Evolutionary conservation across 1,284 basidiomycete genomes (phyloP), one percentile per base, ranked within the genome.

Genomic region (Cutaneotrichosporon sp.): DNA sequence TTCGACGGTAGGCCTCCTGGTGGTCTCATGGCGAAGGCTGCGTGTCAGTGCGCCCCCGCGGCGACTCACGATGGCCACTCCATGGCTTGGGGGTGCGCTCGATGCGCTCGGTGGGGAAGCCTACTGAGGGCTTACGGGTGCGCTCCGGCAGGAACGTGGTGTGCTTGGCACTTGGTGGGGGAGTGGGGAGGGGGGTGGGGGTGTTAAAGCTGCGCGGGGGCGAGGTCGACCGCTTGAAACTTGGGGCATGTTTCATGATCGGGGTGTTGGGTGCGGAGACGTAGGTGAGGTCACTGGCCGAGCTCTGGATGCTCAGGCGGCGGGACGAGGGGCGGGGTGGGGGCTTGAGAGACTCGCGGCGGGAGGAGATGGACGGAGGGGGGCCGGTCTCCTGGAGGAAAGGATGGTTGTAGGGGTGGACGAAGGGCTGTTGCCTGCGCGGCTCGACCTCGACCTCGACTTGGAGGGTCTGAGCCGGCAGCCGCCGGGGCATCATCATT

Each of bases 21-120:
- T 11, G 50, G 50, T 4, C 50, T 25, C 7, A 29, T 31, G 18
- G 50, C 50, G 20, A 51, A 51, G 6, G 50, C 50, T 51, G 20
- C 16, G 6, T 9, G 49, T 51, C 31, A 51, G 50, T n/a, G 18
- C 47, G 11, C 5, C 27, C 16, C 7, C 16, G 27, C 27, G 27
- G 11, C 4, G 22, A 34, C 50, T 34, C 31, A 51, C 50, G 50
- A 10, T 51, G 50, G 8, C 50, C 50, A 13, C 50, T 51, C 50
- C 50, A 51, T 22, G 50, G 34, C 14, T 31, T 4, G n/a, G 8
- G 50, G n/a, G 22, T 34, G 31, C 31, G 50, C 31, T 34, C 29
- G 18, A 1, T 16, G 34, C 13, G 34, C 4, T 36, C 10, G 10
- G 34, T 13, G 13, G 34, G n/a, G n/a, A n/a, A n/a, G n/a, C n/a